Base-by-base conservation (phyloP, 1,284 basidiomycete genomes). In the Bjerkandera adusta region DNA sequence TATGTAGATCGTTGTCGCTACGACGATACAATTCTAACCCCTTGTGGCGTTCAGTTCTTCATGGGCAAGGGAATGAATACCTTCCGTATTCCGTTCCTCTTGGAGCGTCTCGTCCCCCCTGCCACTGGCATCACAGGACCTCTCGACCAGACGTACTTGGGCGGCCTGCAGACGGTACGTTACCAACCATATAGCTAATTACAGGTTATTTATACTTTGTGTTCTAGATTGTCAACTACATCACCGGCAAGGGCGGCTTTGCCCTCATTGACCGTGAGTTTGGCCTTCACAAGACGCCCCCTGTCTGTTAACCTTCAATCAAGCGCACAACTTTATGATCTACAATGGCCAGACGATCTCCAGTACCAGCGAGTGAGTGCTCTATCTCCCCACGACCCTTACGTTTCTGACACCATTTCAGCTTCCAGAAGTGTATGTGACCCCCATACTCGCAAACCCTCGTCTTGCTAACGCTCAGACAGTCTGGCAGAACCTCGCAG, bases 271-370 rank as follows among this genome's bases (percentile, higher is more conserved):
- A 83, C 45, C 80, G 76, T 79, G 53, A 54, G 74, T 68, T 29
- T 27, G 24, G 16, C 32, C n/a, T n/a, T n/a, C n/a, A n/a, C n/a
- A n/a, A 34, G 15, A 6, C 25, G 21, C 29, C 5, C 37, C 22
- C n/a, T 11, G 7, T 25, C 13, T 26, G 21, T 24, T 32, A 5
- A 13, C 10, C 22, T 24, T 16, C 3, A 8, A 20, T 20, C 39
- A 50, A 77, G 75, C 78, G 32, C 79, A 81, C 66, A 81, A 81
- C 66, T 82, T 61, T 64, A 75, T 80, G 75, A 73, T 71, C 43
- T 82, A 77, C 69, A 78, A 79, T 54, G 70, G 70, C 44, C 62
- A 59, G 20, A 60, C 70, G 16, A 77, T 81, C 57, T 69, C 70
- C 37, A 73, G 68, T 64, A 73, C 72, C 20, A 64, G 69, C 30